Evolutionary conservation across 2,329 filamentous ascomycete genomes (phyloP).

Genomic region (Myriosclerotinia duriaeana): DNA sequence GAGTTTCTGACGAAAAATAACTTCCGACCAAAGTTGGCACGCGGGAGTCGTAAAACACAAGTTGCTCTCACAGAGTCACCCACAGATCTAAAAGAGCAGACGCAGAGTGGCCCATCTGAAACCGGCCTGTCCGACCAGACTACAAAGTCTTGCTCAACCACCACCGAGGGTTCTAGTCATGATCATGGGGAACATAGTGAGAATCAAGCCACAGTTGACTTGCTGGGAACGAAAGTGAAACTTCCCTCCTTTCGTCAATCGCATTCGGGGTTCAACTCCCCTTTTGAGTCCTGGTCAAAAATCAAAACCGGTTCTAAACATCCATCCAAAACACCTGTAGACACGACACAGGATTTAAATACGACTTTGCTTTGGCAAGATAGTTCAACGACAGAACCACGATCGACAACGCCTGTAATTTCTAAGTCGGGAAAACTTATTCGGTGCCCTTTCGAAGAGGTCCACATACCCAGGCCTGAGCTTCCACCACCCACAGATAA

Average conservation of each 20-base stretch:
- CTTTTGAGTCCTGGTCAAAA: constrained; percentile 44
- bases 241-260: constrained; percentile 33
- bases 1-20: constrained; percentile 75
- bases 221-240: constrained; percentile 32
- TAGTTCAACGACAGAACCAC: neutral
- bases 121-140: neutral
- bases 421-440: constrained; percentile 46
- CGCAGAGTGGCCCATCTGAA: neutral
- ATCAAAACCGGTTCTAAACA: constrained; percentile 41
- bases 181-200: neutral
- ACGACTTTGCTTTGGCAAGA: neutral
- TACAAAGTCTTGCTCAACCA: neutral
- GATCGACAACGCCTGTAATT: constrained; percentile 40
- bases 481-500: neutral
- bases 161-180: neutral
- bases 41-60: neutral
- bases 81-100: neutral
- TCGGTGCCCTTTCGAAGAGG: constrained; percentile 49
- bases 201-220: constrained; percentile 18
- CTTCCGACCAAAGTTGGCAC: constrained; percentile 46
- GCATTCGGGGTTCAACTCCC: constrained; percentile 32
- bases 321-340: neutral
- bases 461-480: neutral
- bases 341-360: neutral
- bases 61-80: neutral